Conservation (phyloP, 129 eudicot species). For the Artemisia tridentata region DNA sequence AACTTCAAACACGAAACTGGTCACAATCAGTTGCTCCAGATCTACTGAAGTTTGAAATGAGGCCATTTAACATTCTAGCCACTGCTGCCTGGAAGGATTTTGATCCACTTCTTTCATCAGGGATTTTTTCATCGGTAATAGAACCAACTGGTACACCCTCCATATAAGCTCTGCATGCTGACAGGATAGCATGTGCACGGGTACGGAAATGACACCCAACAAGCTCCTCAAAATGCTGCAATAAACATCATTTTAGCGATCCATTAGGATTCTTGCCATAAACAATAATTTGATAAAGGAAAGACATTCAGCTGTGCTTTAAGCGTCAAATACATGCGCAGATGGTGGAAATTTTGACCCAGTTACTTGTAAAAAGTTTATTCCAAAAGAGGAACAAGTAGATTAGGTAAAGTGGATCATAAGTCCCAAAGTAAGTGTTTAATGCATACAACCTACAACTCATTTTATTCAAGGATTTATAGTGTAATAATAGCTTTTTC, state of each 20-base stretch:
- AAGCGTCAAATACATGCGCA: too few relatives aligned
- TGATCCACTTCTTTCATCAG: conserved; percentile 35
- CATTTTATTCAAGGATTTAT: too few relatives aligned
- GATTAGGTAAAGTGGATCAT: too few relatives aligned
- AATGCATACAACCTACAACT: too few relatives aligned
- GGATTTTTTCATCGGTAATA: conserved; percentile 20
- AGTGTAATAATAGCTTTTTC: too few relatives aligned
- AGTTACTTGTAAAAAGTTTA: too few relatives aligned
- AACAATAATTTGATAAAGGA: too few relatives aligned
- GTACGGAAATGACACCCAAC: conserved; percentile 66
- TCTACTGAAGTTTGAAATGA: conserved; percentile 37
- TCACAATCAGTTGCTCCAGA: conserved; percentile 60
- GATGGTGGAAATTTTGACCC: too few relatives aligned
- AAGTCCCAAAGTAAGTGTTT: too few relatives aligned
- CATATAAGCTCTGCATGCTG: conserved; percentile 66
- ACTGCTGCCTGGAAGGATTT: conserved; percentile 31
- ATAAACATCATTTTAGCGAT: not conserved
- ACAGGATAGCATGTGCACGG: conserved; percentile 57
- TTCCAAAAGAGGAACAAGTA: too few relatives aligned
- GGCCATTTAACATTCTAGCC: conserved; percentile 43
- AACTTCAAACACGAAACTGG: conserved; percentile 39
- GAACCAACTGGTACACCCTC: conserved; percentile 70
- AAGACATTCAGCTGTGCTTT: too few relatives aligned
- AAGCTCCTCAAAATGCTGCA: conserved; percentile 82
- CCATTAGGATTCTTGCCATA: too few relatives aligned